A percentile compares a stretch with the other conserved stretches of the same genome.
These are phyloP conservation scores for Oryza punctata DNA, from an alignment of 176 grass and related monocot species.

Conservation along the genomic window DNA sequence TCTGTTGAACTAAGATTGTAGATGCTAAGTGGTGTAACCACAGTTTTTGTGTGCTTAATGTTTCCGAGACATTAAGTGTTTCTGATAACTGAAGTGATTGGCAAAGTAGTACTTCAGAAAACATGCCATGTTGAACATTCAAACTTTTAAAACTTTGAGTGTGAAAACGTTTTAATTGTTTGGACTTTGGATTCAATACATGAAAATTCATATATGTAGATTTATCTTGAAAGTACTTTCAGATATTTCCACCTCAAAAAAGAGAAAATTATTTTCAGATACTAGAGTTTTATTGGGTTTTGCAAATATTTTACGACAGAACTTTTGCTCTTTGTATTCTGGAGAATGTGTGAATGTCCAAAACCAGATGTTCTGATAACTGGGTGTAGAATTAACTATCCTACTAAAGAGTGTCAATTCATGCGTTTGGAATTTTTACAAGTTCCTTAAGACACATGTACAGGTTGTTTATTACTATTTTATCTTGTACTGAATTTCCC, in stretches of 20 bases:
- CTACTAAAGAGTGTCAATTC: not conserved
- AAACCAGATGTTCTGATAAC: not conserved
- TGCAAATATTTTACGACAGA: not conserved
- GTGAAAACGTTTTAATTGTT: not conserved
- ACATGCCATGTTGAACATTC: not conserved
- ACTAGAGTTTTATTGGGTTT: not conserved
- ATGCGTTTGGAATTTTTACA: not conserved
- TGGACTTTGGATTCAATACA: not conserved
- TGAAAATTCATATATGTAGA: not conserved
- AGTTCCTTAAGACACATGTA: not conserved
- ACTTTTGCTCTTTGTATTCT: not conserved
- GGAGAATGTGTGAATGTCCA: not conserved
- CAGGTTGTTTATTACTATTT: not conserved
- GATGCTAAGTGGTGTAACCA: not conserved
- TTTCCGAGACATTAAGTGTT: not conserved
- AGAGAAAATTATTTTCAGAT: too few species aligned
- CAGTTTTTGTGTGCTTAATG: not conserved
- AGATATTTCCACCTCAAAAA: too few species aligned
- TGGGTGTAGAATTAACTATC: not conserved
- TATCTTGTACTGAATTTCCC: slow-evolving; percentile 30
- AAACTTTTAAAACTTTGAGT: not conserved
- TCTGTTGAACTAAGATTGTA: not conserved
- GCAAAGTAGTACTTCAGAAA: not conserved
- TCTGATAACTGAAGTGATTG: not conserved
- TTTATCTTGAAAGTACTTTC: not conserved